These are phyloP conservation scores for Mycena vulgaris DNA, from an alignment of 768 basidiomycete genomes.

Conservation along the genomic window DNA sequence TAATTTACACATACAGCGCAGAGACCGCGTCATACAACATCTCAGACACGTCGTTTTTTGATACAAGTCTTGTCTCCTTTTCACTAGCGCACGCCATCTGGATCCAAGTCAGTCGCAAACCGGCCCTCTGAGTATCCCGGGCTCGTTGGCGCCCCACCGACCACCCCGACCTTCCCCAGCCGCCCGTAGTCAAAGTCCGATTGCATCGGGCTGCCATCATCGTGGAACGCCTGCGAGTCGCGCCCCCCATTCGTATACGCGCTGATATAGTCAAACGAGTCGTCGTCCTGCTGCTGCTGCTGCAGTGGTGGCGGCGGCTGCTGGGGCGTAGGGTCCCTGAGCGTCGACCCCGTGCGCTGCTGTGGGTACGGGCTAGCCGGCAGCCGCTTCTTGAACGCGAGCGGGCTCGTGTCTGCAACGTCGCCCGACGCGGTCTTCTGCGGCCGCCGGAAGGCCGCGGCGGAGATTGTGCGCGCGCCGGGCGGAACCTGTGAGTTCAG, in stretches of 20 bases:
- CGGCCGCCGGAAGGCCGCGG: slow-evolving; percentile 80
- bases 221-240: slow-evolving; percentile 36
- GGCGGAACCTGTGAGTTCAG: slow-evolving; percentile 49
- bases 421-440: slow-evolving; percentile 47
- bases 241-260: slow-evolving; percentile 60
- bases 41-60: no score
- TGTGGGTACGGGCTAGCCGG: slow-evolving; percentile 61
- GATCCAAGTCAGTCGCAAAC: slow-evolving; percentile 28
- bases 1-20: no score
- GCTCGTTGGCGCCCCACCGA: slow-evolving; percentile 30
- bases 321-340: slow-evolving; percentile 15
- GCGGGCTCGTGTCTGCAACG: slow-evolving; percentile 62
- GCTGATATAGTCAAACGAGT: slow-evolving; percentile 72
- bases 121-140: slow-evolving; percentile 32
- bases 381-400: slow-evolving; percentile 65
- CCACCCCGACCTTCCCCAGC: slow-evolving; percentile 36
- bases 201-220: slow-evolving; percentile 33
- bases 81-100: slow-evolving; percentile 32
- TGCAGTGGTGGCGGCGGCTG: slow-evolving; percentile 33
- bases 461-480: slow-evolving; percentile 76
- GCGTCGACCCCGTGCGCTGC: slow-evolving; percentile 27
- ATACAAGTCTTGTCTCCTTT: no score
- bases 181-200: slow-evolving; percentile 38
- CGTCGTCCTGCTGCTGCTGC: slow-evolving; percentile 46
- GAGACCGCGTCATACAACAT: no score